Percentiles rank a stretch among this genome's conserved stretches.
These are phyloP conservation scores for Garcia nutans DNA, from an alignment of 345 rosid genomes.

Conservation along the genomic window DNA sequence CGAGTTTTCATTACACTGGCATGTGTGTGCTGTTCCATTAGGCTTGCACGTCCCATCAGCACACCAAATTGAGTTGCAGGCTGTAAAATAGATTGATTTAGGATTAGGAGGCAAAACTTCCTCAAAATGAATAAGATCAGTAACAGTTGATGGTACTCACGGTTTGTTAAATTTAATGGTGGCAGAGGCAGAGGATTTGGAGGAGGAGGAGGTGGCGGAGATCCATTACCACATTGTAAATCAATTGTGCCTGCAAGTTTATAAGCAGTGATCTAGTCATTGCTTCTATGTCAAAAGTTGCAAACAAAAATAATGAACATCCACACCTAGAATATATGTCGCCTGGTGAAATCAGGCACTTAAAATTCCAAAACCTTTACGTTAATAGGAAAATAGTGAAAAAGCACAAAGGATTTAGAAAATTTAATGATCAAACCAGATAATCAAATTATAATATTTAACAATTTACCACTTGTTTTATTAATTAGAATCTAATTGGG, in stretches of 20 bases:
- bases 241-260: conserved; percentile 39
- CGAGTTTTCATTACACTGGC: conserved; percentile 37
- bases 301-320: background rate
- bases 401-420: background rate
- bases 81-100: conserved; percentile 20
- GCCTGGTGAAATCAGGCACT: background rate
- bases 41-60: conserved; percentile 43
- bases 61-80: conserved; percentile 38
- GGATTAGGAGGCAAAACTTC: background rate
- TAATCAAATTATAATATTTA: too few relatives aligned
- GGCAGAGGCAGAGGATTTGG: conserved; percentile 1
- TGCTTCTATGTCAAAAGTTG: background rate
- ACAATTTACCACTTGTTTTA: background rate
- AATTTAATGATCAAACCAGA: background rate
- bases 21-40: conserved; percentile 26
- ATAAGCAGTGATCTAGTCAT: background rate
- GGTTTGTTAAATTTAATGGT: conserved; percentile 7
- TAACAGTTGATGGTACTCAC: conserved; percentile 4
- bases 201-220: conserved; percentile 34
- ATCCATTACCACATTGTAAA: conserved; percentile 34
- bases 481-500: too few relatives aligned
- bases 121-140: background rate
- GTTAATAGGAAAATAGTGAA: background rate
- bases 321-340: background rate
- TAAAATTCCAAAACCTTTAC: background rate